A percentile compares a stretch with the other conserved stretches of the same genome.
phyloP scores from a whole-genome alignment of 1,139 yeast genomes.

The Diutina pseudorugosa region DNA sequence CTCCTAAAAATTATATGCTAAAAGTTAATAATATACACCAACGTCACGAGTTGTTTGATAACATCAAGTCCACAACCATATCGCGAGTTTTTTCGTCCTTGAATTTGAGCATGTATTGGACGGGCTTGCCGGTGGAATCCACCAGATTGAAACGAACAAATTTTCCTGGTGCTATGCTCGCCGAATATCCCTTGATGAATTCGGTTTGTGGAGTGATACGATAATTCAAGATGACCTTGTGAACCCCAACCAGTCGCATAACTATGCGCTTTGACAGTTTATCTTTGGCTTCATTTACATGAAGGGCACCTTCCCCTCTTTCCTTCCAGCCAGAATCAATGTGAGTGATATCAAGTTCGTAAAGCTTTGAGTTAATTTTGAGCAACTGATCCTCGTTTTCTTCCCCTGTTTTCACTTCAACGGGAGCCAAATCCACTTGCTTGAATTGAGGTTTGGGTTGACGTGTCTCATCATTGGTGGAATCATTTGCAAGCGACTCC shows the following conservation, averaged over 20 bases:
- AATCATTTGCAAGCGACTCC: constrained; percentile 6
- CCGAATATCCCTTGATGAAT: constrained; percentile 68
- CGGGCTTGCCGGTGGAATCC: constrained; percentile 46
- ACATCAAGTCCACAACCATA: constrained; percentile 42
- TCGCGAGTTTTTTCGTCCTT: constrained; percentile 51
- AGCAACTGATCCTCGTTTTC: constrained; percentile 68
- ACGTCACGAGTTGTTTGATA: constrained; percentile 7
- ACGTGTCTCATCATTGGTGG: background rate
- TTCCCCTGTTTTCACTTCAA: constrained; percentile 73
- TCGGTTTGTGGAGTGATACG: constrained; percentile 48
- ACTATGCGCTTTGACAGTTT: constrained; percentile 41
- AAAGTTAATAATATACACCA: background rate
- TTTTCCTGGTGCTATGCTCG: constrained; percentile 69
- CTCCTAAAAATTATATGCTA: background rate
- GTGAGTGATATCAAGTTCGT: constrained; percentile 55
- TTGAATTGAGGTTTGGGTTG: constrained; percentile 20
- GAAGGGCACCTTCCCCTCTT: constrained; percentile 81
- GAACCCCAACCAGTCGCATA: constrained; percentile 84
- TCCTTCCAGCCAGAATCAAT: constrained; percentile 86
- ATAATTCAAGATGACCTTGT: constrained; percentile 71
- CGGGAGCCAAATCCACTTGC: constrained; percentile 40
- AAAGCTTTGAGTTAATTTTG: constrained; percentile 66
- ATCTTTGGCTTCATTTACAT: constrained; percentile 49
- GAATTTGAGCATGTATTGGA: constrained; percentile 74
- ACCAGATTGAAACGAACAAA: constrained; percentile 54